Evolutionary conservation across 192 early-diverging fungal genomes (phyloP), one percentile per base, ranked within the genome.

Genomic region (Phlyctochytrium planicorne): DNA sequence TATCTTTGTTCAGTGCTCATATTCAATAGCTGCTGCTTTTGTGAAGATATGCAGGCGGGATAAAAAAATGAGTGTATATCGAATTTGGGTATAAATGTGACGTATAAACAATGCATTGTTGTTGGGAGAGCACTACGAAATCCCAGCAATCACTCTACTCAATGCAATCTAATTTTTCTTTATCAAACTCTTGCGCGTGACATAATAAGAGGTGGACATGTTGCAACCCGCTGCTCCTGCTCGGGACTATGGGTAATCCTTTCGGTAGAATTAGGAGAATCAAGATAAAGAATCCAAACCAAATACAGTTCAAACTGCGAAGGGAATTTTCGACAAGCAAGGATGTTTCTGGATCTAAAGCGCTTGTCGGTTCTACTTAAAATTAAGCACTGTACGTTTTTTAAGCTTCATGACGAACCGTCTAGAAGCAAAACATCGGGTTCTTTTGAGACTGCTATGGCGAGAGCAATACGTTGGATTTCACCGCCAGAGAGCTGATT

Each of bases 401-500:
- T 3, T 24, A 27, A 29, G 33, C 24, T 3, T 34, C 24, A 4
- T 59, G 1, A 25, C 30, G 33, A 16, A 86, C 89, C 90, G 75
- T 95, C 92, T 3, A 95, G 80, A 27, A 95, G 73, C 63, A 95
- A 67, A 30, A 94, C 77, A 23, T 89, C 79, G 2, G 94, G 91
- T 6, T 87, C 83, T 59, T 87, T 82, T 14, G 92, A 82, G 23
- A 92, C 71, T 20, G 89, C 92, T 60, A 95, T 89, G 0, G 94
- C 94, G 27, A 95, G 70, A 0, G 88, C 79, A 61, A 90, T 83
- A 17, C 94, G 85, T 66, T 95, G 94, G 65, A 86, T 85, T 75
- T 95, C 92, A 52, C 93, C 94, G 31, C 94, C 94, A 17, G 91
- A 93, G 16, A 95, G 73, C 23, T 82, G 87, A 27, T 79, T 81